These are phyloP conservation scores for Nepenthes gracilis DNA, from an alignment of 148 eudicot species.

Conservation along the genomic window DNA sequence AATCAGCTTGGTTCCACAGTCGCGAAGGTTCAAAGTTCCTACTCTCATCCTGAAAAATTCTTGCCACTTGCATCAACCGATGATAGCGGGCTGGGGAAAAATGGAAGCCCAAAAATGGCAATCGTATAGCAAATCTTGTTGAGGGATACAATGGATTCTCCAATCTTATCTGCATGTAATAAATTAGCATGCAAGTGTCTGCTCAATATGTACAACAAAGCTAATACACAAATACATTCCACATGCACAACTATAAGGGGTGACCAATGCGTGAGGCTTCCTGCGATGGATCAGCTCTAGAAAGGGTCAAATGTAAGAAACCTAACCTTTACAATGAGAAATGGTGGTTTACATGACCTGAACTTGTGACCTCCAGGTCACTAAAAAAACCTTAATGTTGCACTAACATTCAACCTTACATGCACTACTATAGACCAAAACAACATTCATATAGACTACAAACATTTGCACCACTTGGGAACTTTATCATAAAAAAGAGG, in stretches of 20 bases:
- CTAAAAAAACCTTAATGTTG: no score
- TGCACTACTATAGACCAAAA: background rate
- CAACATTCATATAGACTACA: background rate
- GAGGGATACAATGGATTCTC: conserved; percentile 71
- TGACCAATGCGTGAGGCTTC: no score
- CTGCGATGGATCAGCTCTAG: no score
- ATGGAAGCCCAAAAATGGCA: conserved; percentile 84
- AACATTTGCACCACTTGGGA: background rate
- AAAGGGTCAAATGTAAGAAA: no score
- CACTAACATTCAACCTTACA: no score
- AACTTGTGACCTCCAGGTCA: no score
- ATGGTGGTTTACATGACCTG: no score
- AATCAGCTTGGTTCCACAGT: conserved; percentile 92
- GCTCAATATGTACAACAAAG: background rate
- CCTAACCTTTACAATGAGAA: no score
- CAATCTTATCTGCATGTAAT: conserved; percentile 50
- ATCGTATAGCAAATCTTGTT: conserved; percentile 76
- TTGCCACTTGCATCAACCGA: conserved; percentile 81
- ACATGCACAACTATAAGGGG: no score
- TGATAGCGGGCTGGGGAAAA: conserved; percentile 98
- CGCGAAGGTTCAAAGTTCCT: conserved; percentile 29
- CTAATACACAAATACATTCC: background rate
- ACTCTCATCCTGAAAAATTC: conserved; percentile 48
- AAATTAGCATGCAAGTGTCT: background rate
- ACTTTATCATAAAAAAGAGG: background rate